Base-by-base conservation (phyloP, 192 early-diverging fungal genomes). In the Haplosporangium gracile region DNA sequence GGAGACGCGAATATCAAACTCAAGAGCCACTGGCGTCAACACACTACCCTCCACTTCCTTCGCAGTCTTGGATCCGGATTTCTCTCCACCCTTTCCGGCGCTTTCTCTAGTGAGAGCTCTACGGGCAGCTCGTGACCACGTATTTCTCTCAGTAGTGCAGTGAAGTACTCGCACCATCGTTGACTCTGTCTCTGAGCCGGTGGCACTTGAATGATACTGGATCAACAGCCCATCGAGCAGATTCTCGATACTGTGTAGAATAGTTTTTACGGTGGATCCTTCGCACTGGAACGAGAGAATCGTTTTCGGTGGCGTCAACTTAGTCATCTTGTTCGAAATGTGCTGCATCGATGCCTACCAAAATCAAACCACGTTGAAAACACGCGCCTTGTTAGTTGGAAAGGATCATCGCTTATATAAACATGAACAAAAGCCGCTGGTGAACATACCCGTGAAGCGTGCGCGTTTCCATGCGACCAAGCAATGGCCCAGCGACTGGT, bases 401-500 rank as follows among this genome's bases (percentile, higher is more conserved):
- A 18, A 51, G 2, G 49, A 20, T 18, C 15, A 51, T 4, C 20
- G 5, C 18, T 22, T 2, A 5, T 5, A 18, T 5, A 18, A 22
- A 51, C 16, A 51, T 2, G 0, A 51, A 51, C 5, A 5, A 20
- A 18, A 4, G 20, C 0, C 16, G 20, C 20, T 15, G 20, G 26
- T 45, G 11, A 1, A 40, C 72, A 34, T 85, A 88, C 88, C 79
- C 45, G 80, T 38, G 88, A 68, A 11, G 83, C 82, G 26, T 88
- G 87, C 36, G 89, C 74, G 24, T 81, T 73, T 29, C 80, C 82
- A 77, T 92, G 91, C 2, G 92, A 93, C 92, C 92, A 93, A 16
- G 87, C 92, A 39, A 93, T 82, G 2, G 82, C 91, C 92, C 92
- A 93, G 47, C 92, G 72, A 20, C 70, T 86, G 16, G 92, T 93